Evolutionary conservation across 225 moss, liverwort and hornwort species (phyloP), one percentile per base, ranked within the genome.

Genomic region (Pseudisothecium myosuroides): DNA sequence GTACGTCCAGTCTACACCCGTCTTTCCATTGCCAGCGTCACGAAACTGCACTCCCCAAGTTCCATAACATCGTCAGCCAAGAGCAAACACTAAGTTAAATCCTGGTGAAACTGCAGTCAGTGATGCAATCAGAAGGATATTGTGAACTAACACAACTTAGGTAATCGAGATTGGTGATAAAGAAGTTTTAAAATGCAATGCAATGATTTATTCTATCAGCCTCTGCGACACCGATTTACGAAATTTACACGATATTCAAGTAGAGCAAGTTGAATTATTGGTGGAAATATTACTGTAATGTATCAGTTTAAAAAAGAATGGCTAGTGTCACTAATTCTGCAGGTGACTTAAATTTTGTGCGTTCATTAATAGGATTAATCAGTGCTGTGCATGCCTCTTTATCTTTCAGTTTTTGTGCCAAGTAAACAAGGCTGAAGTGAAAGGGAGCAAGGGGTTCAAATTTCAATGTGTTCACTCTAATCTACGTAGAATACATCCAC

Each of bases 1-100:
- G 73, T 88, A 96, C 58, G 92, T 90, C 97, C 96, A 97, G 68
- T 94, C 93, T 31, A 95, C 93, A 5, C 50, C 24, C 17, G 92
- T 94, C 73, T 84, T 92, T 26, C 92, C 93, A 9, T 91, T 71
- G 29, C 90, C 94, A 16, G 55, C 81, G n/a, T 95, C 93, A 67
- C 86, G 86, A 80, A 95, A 74, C 89, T 93, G 91, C 87, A 90
- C 86, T 26, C 47, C 24, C 71, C 50, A 85, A 34, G 13, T 64
- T 64, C 37, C 34, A 37, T 24, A 54, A 29, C 41, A n/a, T 74
- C 52, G 67, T 50, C 22, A 75, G 28, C 6, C n/a, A 18, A 76
- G 67, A 9, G 76, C 90, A 39, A 29, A 32, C 23, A 31, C 11
- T 19, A 80, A n/a, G n/a, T n/a, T n/a, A n/a, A 80, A 18, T 39